Percentiles rank a stretch among this genome's conserved stretches.
These are phyloP conservation scores for Monosporascus sp. DNA, from an alignment of 2,329 filamentous ascomycete genomes.

Conservation along the genomic window DNA sequence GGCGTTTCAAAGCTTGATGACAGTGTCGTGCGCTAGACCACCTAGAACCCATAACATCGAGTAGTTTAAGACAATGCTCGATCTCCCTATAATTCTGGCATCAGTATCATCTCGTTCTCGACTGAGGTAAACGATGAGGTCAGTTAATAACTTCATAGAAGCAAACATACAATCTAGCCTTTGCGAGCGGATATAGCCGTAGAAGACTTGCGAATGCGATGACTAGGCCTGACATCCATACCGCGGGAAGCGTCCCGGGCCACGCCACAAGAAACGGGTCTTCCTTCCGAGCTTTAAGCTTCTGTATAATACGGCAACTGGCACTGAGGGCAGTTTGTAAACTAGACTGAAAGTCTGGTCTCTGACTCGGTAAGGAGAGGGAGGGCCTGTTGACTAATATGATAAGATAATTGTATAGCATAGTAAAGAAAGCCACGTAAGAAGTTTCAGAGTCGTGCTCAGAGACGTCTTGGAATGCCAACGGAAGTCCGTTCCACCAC, in stretches of 20 bases:
- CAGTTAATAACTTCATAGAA: background rate
- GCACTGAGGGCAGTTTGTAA: conserved; percentile 5
- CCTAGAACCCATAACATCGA: conserved; percentile 1
- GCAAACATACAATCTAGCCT: conserved; percentile 1
- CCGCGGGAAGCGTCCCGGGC: conserved; percentile 4
- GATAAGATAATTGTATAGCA: conserved; percentile 4
- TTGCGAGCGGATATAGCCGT: conserved; percentile 3
- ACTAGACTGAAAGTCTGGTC: conserved; percentile 5
- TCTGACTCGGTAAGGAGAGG: conserved; percentile 2
- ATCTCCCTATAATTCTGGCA: background rate
- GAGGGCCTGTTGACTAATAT: conserved; percentile 7
- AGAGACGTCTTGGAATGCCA: conserved; percentile 1
- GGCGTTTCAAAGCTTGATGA: conserved; percentile 1
- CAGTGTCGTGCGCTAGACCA: conserved; percentile 5
- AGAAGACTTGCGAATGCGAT: conserved; percentile 5
- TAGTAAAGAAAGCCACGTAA: conserved; percentile 4
- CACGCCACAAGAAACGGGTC: conserved; percentile 1
- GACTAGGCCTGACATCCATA: conserved; percentile 6
- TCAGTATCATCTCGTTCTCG: background rate
- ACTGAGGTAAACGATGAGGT: too few relatives aligned
- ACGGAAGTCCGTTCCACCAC: conserved; percentile 9
- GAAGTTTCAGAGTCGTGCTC: background rate
- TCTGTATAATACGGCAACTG: conserved; percentile 1
- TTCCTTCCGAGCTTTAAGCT: background rate
- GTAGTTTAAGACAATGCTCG: conserved; percentile 1